Percentiles rank a stretch among this genome's conserved stretches.
Conservation (phyloP, 2,329 filamentous ascomycete genomes). For the Alternaria consortialis region DNA sequence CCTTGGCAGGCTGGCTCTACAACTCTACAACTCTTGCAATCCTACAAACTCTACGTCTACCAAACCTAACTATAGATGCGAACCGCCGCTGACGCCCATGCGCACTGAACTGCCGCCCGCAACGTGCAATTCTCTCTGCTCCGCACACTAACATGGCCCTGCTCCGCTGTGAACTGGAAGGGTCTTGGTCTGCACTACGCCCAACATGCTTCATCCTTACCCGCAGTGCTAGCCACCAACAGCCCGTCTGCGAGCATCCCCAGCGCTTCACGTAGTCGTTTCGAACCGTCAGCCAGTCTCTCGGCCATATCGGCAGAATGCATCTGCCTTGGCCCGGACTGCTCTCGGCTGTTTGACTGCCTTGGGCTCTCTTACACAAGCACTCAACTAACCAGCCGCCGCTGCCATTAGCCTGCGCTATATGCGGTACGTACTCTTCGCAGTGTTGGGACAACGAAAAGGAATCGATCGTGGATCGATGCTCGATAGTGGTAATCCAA, state of each 20-base stretch:
- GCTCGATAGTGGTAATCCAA: background rate
- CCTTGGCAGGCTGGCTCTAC: background rate
- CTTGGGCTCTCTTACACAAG: constrained; percentile 36
- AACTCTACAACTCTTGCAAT: background rate
- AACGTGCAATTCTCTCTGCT: constrained; percentile 1
- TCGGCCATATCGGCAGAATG: constrained; percentile 43
- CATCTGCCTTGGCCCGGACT: constrained; percentile 30
- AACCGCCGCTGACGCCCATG: constrained; percentile 18
- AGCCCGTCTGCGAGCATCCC: constrained; percentile 4
- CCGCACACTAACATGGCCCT: constrained; percentile 4
- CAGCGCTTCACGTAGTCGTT: constrained; percentile 13
- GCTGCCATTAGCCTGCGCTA: constrained; percentile 29
- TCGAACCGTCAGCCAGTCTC: constrained; percentile 12
- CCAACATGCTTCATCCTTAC: constrained; percentile 5
- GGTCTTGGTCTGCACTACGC: constrained; percentile 5
- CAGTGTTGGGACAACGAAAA: background rate
- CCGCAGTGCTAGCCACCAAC: background rate
- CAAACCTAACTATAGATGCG: background rate
- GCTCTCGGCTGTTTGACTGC: constrained; percentile 39
- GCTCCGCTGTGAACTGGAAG: constrained; percentile 4
- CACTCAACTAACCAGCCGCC: constrained; percentile 26
- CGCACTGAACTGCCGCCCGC: background rate
- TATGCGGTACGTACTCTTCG: constrained; percentile 11
- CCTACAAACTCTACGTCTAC: background rate
- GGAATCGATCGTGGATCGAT: background rate